Base-by-base conservation (phyloP, 805 yeast species). In the Wickerhamiella galacta region DNA sequence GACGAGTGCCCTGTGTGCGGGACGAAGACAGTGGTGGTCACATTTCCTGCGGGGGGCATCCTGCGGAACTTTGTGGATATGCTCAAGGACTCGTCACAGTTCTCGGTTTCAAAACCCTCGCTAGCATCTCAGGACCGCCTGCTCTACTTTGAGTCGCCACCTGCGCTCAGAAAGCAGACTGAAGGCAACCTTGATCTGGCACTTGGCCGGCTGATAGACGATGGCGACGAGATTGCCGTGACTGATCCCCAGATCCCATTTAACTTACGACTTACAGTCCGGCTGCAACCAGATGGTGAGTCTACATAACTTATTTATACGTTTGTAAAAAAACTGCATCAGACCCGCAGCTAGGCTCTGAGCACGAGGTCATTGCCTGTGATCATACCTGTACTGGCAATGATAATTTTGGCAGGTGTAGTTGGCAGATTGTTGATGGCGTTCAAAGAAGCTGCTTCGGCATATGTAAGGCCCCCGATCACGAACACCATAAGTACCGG, bases 391-490 rank as follows among this genome's bases (percentile, higher is more conserved):
- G 70, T 72, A 2, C 70, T 56, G 2, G 68, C 48, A 2, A 71
- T 53, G 5, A 68, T 43, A 26, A 70, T 49, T 22, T 60, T 51
- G 12, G 15, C 17, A 9, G 25, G 16, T 33, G 55, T 56, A 18
- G 46, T 42, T 6, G 56, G 50, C 22, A 59, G 39, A 16, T 59
- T 60, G 30, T 58, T 55, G 36, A 80, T 60, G 34, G 61, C 65
- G 45, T 74, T 60, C 30, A 87, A 54, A 3, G 83, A 72, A 3
- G 87, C 70, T 12, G 85, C 60, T 52, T 87, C 98, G 6, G 90
- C 72, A 48, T 79, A 64, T 0, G 95, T 81, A 6, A 85, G 58
- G 1, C 98, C 96, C 10, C 96, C 96, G 25, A 85, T 47, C 39
- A 76, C 72, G 68, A 32, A 80, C 43, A 39, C 81, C 47, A 38